phyloP scores from a whole-genome alignment of 2,329 filamentous ascomycete genomes.

The Zymoseptoria passerinii region DNA sequence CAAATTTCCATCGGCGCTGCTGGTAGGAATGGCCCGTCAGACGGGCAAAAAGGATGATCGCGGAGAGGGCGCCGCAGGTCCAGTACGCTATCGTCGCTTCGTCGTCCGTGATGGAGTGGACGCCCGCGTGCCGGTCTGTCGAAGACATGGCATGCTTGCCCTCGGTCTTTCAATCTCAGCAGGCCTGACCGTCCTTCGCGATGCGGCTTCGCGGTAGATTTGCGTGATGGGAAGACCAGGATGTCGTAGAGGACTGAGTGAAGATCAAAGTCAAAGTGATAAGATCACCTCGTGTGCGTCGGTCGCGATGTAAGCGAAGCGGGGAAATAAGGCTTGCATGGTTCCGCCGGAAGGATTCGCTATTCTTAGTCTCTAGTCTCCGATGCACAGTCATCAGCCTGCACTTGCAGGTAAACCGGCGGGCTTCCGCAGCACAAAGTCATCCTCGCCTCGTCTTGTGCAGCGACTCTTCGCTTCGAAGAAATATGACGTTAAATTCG shows the following conservation, averaged over 20 bases:
- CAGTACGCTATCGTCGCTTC: slow-evolving; percentile 9
- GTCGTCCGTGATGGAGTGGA: slow-evolving; percentile 1
- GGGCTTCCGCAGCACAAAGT: no score
- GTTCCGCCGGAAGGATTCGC: not conserved
- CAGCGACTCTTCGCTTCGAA: no score
- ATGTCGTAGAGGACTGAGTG: not conserved
- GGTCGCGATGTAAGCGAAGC: not conserved
- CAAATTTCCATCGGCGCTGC: not conserved
- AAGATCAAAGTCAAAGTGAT: not conserved
- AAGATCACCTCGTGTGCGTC: not conserved
- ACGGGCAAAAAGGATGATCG: slow-evolving; percentile 7
- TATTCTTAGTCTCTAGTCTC: not conserved
- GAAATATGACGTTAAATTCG: no score
- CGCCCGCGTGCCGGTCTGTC: not conserved
- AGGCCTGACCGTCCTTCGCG: not conserved
- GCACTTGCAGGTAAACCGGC: no score
- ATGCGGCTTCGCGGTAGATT: no score
- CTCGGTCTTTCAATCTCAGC: not conserved
- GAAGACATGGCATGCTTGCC: not conserved
- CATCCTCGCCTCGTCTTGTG: no score
- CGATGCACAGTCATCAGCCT: not conserved
- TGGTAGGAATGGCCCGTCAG: slow-evolving; percentile 5
- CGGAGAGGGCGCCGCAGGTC: slow-evolving; percentile 9
- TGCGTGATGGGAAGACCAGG: no score
- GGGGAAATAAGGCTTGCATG: not conserved